Evolutionary conservation across 2,329 filamentous ascomycete species (phyloP).

Genomic region (Chaetomium sp.): DNA sequence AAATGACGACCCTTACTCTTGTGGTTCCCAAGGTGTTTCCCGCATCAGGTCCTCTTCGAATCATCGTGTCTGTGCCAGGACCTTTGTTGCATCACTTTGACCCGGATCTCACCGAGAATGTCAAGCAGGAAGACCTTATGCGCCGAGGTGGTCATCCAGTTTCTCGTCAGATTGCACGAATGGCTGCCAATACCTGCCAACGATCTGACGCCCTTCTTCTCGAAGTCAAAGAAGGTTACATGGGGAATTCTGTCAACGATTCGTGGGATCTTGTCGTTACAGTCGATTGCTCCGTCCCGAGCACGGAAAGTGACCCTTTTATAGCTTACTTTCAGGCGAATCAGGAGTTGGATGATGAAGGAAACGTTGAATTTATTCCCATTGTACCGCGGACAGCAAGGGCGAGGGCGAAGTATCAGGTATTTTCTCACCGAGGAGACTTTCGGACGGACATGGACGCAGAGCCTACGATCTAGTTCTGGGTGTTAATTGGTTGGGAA

Average conservation of each 20-base stretch:
- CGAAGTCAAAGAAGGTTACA: neutral
- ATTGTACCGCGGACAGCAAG: neutral
- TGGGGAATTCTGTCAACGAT: neutral
- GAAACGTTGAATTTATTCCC: neutral
- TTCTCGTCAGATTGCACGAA: neutral
- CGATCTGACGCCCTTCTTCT: neutral
- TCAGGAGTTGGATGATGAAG: neutral
- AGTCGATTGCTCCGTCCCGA: neutral
- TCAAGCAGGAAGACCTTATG: neutral
- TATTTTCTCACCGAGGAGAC: no score
- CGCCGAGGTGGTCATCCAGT: neutral
- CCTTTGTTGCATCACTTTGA: neutral
- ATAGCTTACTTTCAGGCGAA: neutral
- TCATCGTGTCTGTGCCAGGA: neutral
- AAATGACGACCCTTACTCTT: neutral
- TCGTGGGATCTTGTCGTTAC: neutral
- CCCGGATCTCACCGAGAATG: neutral
- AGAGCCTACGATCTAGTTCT: no score
- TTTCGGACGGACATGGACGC: no score
- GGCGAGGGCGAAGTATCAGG: neutral
- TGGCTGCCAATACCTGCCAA: neutral
- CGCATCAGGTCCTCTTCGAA: neutral
- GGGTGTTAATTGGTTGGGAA: no score
- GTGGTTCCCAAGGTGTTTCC: neutral
- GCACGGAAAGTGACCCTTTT: neutral